Evolutionary conservation across 371 early-diverging fungal genomes (phyloP), one percentile per base, ranked within the genome.

Genomic region (Circinella umbellata): DNA sequence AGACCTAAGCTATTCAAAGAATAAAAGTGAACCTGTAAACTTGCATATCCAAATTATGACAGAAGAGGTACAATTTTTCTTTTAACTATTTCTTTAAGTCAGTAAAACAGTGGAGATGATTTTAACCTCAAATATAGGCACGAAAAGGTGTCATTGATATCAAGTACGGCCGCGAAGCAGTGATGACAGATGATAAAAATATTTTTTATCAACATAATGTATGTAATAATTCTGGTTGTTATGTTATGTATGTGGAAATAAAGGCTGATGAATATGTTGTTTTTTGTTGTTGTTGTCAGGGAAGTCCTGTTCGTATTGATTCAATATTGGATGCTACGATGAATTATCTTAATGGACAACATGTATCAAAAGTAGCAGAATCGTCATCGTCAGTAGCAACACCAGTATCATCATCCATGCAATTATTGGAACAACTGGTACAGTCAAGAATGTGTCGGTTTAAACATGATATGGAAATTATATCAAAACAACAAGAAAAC

Each of bases 391-490:
- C 47, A 15, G 27, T 27, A 27, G 27, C 27, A 27, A 27, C 27
- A 27, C 27, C 27, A 27, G 27, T 11, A 42, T 42, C 42, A 42
- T 42, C 42, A 53, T 3, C 59, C 2, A 37, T 73, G 9, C 69
- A 76, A 42, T 4, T 5, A 15, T 64, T 61, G 36, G 48, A 35
- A 36, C 15, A 62, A 5, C 35, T 76, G 18, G 60, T 78, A 6
- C 57, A 69, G 4, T 51, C 64, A 48, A 63, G 79, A 37, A 37
- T 76, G 27, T 68, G 74, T 9, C 70, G 73, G 51, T 77, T 63
- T 54, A 18, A 61, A 14, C 34, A 49, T 0, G 73, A 81, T 51
- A 70, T 59, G 10, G 36, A 37, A 13, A 14, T 11, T 13, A 63
- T 66, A 38, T 54, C 70, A 46, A 38, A 66, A n/a, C 62, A 70